Evolutionary conservation across 106 monocot species (phyloP), one percentile per base, ranked within the genome.

Genomic region (Acorus calamus): DNA sequence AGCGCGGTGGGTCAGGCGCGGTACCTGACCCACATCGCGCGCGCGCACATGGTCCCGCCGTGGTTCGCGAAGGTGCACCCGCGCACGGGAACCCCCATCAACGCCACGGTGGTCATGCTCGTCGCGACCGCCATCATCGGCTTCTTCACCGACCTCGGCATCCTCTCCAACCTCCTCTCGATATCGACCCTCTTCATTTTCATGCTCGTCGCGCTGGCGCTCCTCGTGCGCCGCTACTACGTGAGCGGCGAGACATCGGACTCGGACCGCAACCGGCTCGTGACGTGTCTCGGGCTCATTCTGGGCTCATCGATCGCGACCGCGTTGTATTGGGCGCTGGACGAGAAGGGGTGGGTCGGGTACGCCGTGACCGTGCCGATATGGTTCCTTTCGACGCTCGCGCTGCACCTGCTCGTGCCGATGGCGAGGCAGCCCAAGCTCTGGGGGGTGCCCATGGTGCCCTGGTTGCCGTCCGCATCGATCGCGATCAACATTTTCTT

Each of bases 151-250:
- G 54, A 69, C 55, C 83, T 91, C 46, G 4, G 7, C 58, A 65
- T 91, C 56, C 78, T 91, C 41, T 73, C 86, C 28, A 81, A 82
- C 63, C 80, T 89, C 14, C 69, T 89, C 7, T 89, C 89, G 54
- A 83, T 89, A 61, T 85, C 85, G 68, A 91, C 91, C 12, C 83
- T 91, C 10, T 91, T 91, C 70, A 83, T 91, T 59, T 91, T 91
- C 83, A 91, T 86, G 91, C 78, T 91, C 9, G 86, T 91, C 45
- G 86, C 86, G 14, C 52, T 86, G 3, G 91, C 86, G 0, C 83
- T 91, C 6, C 69, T 91, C 6, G 86, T 86, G 10, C 80, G 91
- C 0, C 70, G 91, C 3, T 76, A 91, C 73, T 91, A 91, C 57
- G 83, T 81, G 41, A 3, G 13, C 14, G 89, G 89, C 6, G 79